These are phyloP conservation scores for Sequoia sempervirens DNA, from an alignment of 75 land plant genomes.

Conservation along the genomic window DNA sequence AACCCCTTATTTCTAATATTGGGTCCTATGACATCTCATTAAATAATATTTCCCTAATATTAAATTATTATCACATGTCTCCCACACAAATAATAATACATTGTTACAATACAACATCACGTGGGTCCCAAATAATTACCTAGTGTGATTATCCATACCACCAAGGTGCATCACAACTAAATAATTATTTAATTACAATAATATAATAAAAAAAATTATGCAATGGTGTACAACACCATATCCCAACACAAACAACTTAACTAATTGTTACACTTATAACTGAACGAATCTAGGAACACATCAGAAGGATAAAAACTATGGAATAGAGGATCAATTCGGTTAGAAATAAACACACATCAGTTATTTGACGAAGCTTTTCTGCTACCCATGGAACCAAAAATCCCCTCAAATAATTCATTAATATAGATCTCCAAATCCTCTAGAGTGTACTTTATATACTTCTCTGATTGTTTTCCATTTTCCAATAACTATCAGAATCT, in stretches of 20 bases:
- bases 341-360: background rate
- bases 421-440: slow-evolving; percentile 70
- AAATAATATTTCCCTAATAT: too few species aligned
- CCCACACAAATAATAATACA: too few species aligned
- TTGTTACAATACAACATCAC: too few species aligned
- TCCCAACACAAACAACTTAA: background rate
- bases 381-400: slow-evolving; percentile 33
- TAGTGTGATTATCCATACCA: too few species aligned
- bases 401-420: slow-evolving; percentile 75
- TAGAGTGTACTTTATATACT: slow-evolving; percentile 68
- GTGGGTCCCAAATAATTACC: too few species aligned
- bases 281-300: background rate
- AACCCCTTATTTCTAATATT: too few species aligned
- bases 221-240: too few species aligned
- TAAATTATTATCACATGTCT: too few species aligned
- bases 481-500: slow-evolving; percentile 53
- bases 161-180: too few species aligned
- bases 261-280: background rate
- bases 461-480: slow-evolving; percentile 51
- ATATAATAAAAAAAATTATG: too few species aligned
- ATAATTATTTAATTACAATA: too few species aligned
- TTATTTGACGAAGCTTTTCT: slow-evolving; percentile 19
- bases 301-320: background rate
- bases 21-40: too few species aligned
- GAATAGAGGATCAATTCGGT: background rate